Percentiles rank a stretch among this genome's conserved stretches.
Evolutionary conservation across 495 filamentous ascomycete genomes (phyloP).

Genomic region (Neohortaea acidophila): DNA sequence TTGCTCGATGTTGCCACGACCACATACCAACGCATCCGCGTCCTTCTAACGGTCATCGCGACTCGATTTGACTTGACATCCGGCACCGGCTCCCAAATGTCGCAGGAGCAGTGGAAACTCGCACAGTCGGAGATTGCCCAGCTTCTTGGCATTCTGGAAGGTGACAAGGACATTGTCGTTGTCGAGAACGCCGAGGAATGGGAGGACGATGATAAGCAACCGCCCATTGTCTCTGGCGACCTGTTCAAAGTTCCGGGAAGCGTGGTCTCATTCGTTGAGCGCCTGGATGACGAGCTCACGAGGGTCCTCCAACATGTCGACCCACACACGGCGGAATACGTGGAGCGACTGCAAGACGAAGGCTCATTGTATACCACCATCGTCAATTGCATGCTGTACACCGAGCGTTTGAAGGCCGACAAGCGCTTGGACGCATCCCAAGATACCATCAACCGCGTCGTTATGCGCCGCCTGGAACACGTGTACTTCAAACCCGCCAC

Average conservation of each 20-base stretch:
- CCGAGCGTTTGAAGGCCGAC: slow-evolving; percentile 59
- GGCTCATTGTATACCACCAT: slow-evolving; percentile 83
- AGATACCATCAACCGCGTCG: slow-evolving; percentile 73
- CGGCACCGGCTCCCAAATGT: slow-evolving; percentile 71
- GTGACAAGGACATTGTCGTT: slow-evolving; percentile 61
- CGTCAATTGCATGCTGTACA: slow-evolving; percentile 70
- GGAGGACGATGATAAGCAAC: slow-evolving; percentile 95
- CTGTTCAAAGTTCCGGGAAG: slow-evolving; percentile 81
- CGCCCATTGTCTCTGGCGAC: slow-evolving; percentile 52
- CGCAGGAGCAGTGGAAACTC: slow-evolving; percentile 89
- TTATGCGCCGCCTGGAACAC: slow-evolving; percentile 89
- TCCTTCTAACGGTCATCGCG: slow-evolving; percentile 80
- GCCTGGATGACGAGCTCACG: slow-evolving; percentile 93
- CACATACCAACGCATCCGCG: slow-evolving; percentile 88
- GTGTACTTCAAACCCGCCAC: slow-evolving; percentile 97
- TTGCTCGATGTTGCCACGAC: slow-evolving; percentile 72
- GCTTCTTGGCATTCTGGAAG: slow-evolving; percentile 66
- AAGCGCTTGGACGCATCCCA: slow-evolving; percentile 58
- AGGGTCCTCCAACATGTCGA: slow-evolving; percentile 92
- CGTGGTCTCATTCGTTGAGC: slow-evolving; percentile 84
- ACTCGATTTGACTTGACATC: slow-evolving; percentile 88
- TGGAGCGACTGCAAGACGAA: slow-evolving; percentile 85
- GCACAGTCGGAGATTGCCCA: slow-evolving; percentile 71
- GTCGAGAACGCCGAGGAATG: slow-evolving; percentile 89
- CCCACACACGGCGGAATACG: slow-evolving; percentile 96